Percentiles rank a stretch among this genome's conserved stretches.
Conservation (phyloP, 495 filamentous ascomycete species). For the Aspergillus nanangensis region DNA sequence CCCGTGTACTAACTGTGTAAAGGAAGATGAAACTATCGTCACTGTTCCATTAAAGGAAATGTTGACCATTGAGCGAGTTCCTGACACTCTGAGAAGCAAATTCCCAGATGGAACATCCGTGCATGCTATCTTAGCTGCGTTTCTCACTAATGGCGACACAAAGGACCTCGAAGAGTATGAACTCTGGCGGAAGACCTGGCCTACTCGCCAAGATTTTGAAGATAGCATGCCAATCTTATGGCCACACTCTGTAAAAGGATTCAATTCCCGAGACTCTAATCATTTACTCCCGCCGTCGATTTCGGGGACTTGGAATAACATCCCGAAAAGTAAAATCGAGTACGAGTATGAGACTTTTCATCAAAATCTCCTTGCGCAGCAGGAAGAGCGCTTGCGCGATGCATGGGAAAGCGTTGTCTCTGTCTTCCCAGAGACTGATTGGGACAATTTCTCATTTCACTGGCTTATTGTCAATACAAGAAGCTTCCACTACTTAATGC, state of each 20-base stretch:
- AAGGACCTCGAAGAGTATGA: conserved; percentile 29
- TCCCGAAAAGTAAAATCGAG: conserved; percentile 14
- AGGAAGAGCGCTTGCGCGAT: conserved; percentile 55
- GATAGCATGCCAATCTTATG: conserved; percentile 67
- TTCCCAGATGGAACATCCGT: conserved; percentile 52
- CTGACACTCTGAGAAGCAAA: conserved; percentile 32
- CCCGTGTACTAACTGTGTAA: background rate
- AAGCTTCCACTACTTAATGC: conserved; percentile 68
- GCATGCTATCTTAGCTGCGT: conserved; percentile 69
- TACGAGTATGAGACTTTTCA: conserved; percentile 32
- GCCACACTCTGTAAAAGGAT: conserved; percentile 34
- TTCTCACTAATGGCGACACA: conserved; percentile 49
- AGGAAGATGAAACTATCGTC: conserved; percentile 53
- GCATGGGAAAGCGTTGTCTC: conserved; percentile 55
- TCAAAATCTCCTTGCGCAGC: conserved; percentile 54
- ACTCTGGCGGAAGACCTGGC: conserved; percentile 68
- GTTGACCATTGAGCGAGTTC: conserved; percentile 56
- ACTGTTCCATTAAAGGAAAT: conserved; percentile 60
- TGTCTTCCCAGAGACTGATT: conserved; percentile 49
- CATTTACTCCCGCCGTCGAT: conserved; percentile 38
- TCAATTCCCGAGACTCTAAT: background rate
- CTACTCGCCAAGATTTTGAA: conserved; percentile 53
- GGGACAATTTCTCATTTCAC: conserved; percentile 57
- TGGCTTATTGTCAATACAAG: conserved; percentile 85
- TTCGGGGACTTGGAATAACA: conserved; percentile 30